Conservation (phyloP, 192 early-diverging fungal genomes). For the Umbelopsis isabellina region DNA sequence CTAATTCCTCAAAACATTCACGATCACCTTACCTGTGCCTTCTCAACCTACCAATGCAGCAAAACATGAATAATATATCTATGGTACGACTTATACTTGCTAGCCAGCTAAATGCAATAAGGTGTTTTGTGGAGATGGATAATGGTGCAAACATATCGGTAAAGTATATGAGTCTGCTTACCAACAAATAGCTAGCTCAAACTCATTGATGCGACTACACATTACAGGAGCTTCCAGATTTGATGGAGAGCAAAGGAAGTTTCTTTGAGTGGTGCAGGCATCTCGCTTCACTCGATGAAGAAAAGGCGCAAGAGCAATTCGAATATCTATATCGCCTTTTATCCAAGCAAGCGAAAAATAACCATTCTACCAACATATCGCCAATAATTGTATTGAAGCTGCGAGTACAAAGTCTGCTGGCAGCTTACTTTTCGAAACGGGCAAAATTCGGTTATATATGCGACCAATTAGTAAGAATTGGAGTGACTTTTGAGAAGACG, state of each 20-base stretch:
- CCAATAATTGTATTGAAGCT: constrained; percentile 38
- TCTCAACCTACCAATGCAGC: constrained; percentile 32
- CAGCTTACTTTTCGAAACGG: constrained; percentile 21
- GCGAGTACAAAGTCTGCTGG: constrained; percentile 35
- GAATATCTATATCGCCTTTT: constrained; percentile 47
- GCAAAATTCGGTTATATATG: constrained; percentile 38
- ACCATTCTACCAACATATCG: constrained; percentile 24
- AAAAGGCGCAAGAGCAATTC: constrained; percentile 37
- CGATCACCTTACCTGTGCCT: constrained; percentile 23
- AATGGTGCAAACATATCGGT: constrained; percentile 46
- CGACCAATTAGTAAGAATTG: constrained; percentile 45
- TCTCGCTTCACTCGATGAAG: constrained; percentile 29
- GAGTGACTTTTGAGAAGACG: constrained; percentile 44
- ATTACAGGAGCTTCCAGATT: constrained; percentile 41
- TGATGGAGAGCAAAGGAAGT: constrained; percentile 40
- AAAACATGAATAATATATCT: constrained; percentile 17
- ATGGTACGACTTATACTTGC: constrained; percentile 36
- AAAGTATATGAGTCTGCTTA: not conserved
- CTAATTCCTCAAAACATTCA: not conserved
- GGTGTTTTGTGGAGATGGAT: constrained; percentile 48
- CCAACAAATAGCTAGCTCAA: not conserved
- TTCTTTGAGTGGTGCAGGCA: constrained; percentile 48
- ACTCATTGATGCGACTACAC: not conserved
- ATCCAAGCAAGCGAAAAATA: constrained; percentile 39
- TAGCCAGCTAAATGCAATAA: constrained; percentile 46